Conservation (phyloP, 73 alveolate species). For the Paramecium tetraurelia region DNA sequence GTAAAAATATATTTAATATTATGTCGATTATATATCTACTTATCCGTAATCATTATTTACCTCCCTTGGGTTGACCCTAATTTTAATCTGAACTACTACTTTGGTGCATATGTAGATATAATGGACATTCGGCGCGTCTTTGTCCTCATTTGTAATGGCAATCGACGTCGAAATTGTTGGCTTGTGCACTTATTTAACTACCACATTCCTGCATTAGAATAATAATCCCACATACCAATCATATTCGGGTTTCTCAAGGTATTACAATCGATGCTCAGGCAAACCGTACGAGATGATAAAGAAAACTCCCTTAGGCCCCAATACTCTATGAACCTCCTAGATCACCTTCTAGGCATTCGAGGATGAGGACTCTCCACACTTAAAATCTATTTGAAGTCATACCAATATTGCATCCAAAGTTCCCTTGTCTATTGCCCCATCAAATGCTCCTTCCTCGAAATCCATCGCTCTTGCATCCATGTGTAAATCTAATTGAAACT, state of each 20-base stretch:
- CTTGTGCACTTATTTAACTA: slow-evolving; percentile 89
- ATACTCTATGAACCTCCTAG: slow-evolving; percentile 88
- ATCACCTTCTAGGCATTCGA: slow-evolving; percentile 90
- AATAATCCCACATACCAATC: slow-evolving; percentile 59
- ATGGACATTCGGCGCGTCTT: slow-evolving; percentile 91
- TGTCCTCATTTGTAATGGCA: slow-evolving; percentile 90
- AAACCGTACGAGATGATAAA: slow-evolving; percentile 92
- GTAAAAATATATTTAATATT: neutral
- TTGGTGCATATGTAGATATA: slow-evolving; percentile 88
- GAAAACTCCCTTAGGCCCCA: slow-evolving; percentile 93
- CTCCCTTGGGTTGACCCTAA: slow-evolving; percentile 25
- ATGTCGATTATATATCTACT: neutral
- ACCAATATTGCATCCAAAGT: slow-evolving; percentile 89
- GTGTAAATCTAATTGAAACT: slow-evolving; percentile 57
- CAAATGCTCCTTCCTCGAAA: slow-evolving; percentile 87
- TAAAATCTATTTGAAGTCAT: neutral
- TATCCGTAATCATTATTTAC: neutral
- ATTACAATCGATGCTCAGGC: slow-evolving; percentile 85
- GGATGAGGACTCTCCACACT: slow-evolving; percentile 95
- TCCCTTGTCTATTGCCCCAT: slow-evolving; percentile 94
- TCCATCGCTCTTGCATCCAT: slow-evolving; percentile 93
- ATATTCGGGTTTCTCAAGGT: slow-evolving; percentile 83
- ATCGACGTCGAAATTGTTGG: slow-evolving; percentile 87
- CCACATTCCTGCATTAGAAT: slow-evolving; percentile 58
- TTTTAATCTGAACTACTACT: neutral